A percentile compares a stretch with the other conserved stretches of the same genome.
phyloP scores from a whole-genome alignment of 2,329 filamentous ascomycete genomes.

The Botrytis aclada region DNA sequence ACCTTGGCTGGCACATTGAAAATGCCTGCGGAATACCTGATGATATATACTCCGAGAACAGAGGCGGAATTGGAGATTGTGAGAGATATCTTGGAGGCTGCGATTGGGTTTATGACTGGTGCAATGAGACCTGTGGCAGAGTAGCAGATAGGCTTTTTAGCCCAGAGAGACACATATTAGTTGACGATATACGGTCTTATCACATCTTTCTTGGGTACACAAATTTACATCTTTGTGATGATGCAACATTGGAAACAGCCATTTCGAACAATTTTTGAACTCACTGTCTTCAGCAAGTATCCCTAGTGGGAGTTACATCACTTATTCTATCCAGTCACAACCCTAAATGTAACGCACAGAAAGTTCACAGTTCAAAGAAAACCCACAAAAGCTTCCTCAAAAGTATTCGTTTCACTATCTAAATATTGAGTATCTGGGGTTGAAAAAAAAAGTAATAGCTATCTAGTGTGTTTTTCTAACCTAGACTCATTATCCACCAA shows the following conservation, averaged over 20 bases:
- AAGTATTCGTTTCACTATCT: background rate
- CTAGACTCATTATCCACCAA: background rate
- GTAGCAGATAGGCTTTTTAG: background rate
- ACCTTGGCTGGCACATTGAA: constrained; percentile 27
- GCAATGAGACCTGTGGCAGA: background rate
- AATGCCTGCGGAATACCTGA: constrained; percentile 29
- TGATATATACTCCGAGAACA: constrained; percentile 32
- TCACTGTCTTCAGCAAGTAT: background rate
- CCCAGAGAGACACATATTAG: background rate
- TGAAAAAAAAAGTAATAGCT: constrained; percentile 5
- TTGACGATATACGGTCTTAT: background rate
- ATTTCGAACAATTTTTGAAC: background rate
- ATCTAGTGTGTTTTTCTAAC: background rate
- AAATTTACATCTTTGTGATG: background rate
- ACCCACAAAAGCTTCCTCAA: background rate
- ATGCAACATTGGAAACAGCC: no score
- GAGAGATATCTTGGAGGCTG: constrained; percentile 28
- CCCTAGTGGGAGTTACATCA: background rate
- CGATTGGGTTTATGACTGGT: constrained; percentile 32
- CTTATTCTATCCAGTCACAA: background rate
- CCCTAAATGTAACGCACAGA: background rate
- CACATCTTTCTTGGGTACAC: no score
- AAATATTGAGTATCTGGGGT: background rate
- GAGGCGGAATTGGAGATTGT: constrained; percentile 27
- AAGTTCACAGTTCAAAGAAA: background rate